A percentile compares a stretch with the other conserved stretches of the same genome.
Conservation (phyloP, 441 rosid genomes). For the Gossypium laxum region DNA sequence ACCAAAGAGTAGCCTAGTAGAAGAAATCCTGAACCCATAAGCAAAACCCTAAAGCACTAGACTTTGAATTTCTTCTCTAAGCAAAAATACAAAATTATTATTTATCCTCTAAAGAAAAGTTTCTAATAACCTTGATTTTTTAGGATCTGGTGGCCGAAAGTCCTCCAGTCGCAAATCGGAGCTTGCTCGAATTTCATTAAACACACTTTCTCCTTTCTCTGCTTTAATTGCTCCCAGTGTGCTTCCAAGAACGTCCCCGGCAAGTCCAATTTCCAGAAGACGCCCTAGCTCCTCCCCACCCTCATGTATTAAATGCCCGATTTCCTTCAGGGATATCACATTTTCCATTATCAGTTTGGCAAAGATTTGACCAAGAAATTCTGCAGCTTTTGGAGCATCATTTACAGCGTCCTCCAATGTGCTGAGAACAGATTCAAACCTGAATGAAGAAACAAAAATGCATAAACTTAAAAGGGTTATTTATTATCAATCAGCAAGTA, state of each 20-base stretch:
- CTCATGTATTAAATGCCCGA: conserved; percentile 40
- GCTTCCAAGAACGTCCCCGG: conserved; percentile 77
- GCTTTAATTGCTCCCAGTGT: conserved; percentile 50
- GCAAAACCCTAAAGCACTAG: conserved; percentile 10
- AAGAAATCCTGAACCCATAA: conserved; percentile 13
- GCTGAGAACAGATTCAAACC: conserved; percentile 65
- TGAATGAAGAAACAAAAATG: conserved; percentile 17
- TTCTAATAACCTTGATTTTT: conserved; percentile 12
- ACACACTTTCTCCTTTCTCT: conserved; percentile 49
- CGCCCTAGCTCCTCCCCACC: conserved; percentile 76
- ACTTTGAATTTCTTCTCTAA: conserved; percentile 21
- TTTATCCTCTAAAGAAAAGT: conserved; percentile 49
- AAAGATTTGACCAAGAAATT: conserved; percentile 50
- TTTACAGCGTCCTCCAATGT: conserved; percentile 77
- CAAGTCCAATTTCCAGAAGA: conserved; percentile 53
- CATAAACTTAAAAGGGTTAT: background rate
- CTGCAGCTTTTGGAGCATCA: conserved; percentile 38
- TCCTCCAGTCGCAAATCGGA: conserved; percentile 64
- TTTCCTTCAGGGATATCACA: conserved; percentile 43
- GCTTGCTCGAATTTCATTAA: conserved; percentile 41
- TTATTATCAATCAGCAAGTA: background rate
- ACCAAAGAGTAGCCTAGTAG: background rate
- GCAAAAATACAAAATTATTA: conserved; percentile 21
- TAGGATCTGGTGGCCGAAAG: conserved; percentile 54
- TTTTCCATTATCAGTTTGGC: conserved; percentile 42